A percentile compares a stretch with the other conserved stretches of the same genome.
Evolutionary conservation across 2,329 filamentous ascomycete species (phyloP).

Genomic region (Hysterium pulicare): DNA sequence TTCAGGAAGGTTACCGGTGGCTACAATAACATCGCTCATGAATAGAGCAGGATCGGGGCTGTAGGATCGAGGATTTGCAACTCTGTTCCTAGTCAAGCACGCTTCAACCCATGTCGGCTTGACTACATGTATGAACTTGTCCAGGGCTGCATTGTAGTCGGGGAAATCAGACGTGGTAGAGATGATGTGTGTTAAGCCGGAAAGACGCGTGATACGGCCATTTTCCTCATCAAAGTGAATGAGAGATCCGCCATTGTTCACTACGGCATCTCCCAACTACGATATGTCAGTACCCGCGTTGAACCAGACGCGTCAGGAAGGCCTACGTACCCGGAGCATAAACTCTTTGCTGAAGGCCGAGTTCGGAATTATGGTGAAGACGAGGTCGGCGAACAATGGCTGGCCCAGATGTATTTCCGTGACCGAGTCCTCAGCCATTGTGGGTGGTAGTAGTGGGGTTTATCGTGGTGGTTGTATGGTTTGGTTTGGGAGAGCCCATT

Average conservation of each 20-base stretch:
- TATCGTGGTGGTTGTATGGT: no score
- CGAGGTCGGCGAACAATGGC: slow-evolving; percentile 37
- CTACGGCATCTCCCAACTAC: slow-evolving; percentile 47
- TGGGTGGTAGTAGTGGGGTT: no score
- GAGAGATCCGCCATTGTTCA: slow-evolving; percentile 49
- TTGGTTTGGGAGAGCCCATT: no score
- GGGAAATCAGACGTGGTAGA: slow-evolving; percentile 85
- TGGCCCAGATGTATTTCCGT: slow-evolving; percentile 29
- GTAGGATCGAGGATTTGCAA: slow-evolving; percentile 75
- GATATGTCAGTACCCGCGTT: slow-evolving; percentile 15
- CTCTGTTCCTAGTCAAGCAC: slow-evolving; percentile 66
- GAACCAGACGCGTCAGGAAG: slow-evolving; percentile 14
- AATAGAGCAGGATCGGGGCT: slow-evolving; percentile 90
- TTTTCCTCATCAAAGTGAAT: slow-evolving; percentile 37
- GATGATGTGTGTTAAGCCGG: slow-evolving; percentile 61
- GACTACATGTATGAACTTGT: slow-evolving; percentile 78
- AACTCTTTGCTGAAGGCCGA: slow-evolving; percentile 28
- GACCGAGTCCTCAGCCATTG: slow-evolving; percentile 29
- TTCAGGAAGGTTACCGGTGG: slow-evolving; percentile 77
- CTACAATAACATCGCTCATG: slow-evolving; percentile 78
- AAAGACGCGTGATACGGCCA: slow-evolving; percentile 40
- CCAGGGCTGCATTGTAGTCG: slow-evolving; percentile 72
- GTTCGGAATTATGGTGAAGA: slow-evolving; percentile 44
- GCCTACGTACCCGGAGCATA: slow-evolving; percentile 24
- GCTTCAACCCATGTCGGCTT: slow-evolving; percentile 75